These are phyloP conservation scores for Nicotiana sylvestris DNA, from an alignment of 257 asterid genomes.

Conservation along the genomic window DNA sequence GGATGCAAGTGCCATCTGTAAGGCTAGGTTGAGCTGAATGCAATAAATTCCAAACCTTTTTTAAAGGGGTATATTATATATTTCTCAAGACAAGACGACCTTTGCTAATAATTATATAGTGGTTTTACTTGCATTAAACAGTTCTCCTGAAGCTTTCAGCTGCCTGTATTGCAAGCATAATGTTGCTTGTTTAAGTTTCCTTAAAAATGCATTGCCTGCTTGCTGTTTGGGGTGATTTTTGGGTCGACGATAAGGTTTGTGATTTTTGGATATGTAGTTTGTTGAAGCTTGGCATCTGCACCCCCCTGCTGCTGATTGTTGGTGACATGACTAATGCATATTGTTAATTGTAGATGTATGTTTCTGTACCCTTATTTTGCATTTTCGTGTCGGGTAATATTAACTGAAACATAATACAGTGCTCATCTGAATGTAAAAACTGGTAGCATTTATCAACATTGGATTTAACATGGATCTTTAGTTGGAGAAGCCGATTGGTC, in stretches of 20 bases:
- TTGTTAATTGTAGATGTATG: neutral
- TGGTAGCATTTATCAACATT: neutral
- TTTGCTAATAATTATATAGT: neutral
- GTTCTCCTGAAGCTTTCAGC: neutral
- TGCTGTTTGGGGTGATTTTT: neutral
- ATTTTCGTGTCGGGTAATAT: neutral
- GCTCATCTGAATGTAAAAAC: neutral
- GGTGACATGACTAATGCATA: neutral
- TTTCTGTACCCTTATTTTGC: neutral
- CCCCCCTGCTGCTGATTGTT: neutral
- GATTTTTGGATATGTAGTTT: neutral
- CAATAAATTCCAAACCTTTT: neutral
- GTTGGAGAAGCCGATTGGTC: neutral
- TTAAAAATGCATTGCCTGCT: neutral
- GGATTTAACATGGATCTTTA: neutral
- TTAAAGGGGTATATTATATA: neutral
- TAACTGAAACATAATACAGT: neutral
- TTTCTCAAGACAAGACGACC: neutral
- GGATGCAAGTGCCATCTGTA: neutral
- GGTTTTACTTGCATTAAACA: neutral
- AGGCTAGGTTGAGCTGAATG: constrained; percentile 2
- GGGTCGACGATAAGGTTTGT: neutral
- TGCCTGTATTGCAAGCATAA: neutral
- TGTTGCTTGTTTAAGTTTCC: neutral
- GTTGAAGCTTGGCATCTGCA: neutral